Evolutionary conservation across 495 filamentous ascomycete genomes (phyloP).

Genomic region (Neurospora pannonica): DNA sequence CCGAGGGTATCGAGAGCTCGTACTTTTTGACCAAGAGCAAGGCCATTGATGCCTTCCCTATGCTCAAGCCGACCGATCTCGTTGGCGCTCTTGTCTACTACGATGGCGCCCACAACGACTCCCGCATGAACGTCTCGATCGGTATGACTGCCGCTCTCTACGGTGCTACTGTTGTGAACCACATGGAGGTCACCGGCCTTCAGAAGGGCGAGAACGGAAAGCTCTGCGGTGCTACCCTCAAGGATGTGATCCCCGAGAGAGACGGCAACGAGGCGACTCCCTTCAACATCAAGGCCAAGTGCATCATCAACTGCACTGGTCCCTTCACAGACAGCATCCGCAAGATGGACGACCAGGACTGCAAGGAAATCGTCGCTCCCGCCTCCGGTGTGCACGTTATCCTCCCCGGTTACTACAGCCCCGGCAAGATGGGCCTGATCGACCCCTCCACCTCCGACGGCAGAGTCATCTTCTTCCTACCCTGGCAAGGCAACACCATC

Average conservation of each 20-base stretch:
- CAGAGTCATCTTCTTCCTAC: constrained; percentile 97
- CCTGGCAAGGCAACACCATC: constrained; percentile 99
- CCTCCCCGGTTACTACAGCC: constrained; percentile 90
- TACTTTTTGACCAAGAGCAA: constrained; percentile 95
- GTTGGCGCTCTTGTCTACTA: constrained; percentile 95
- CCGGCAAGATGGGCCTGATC: constrained; percentile 91
- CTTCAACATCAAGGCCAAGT: constrained; percentile 75
- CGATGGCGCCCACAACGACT: constrained; percentile 97
- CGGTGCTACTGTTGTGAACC: constrained; percentile 85
- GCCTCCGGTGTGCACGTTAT: constrained; percentile 92
- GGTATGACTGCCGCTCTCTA: constrained; percentile 94
- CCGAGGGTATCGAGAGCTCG: constrained; percentile 93
- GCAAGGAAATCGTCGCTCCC: constrained; percentile 84
- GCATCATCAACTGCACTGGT: constrained; percentile 93
- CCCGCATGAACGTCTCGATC: constrained; percentile 94
- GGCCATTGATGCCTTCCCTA: constrained; percentile 93
- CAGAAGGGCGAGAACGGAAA: constrained; percentile 71
- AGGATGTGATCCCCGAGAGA: constrained; percentile 59
- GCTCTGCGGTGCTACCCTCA: constrained; percentile 69
- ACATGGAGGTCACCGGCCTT: constrained; percentile 79
- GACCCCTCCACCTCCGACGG: constrained; percentile 93
- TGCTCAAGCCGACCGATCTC: constrained; percentile 80
- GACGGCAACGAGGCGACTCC: constrained; percentile 41
- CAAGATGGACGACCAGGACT: constrained; percentile 69
- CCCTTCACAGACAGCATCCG: constrained; percentile 91